Base-by-base conservation (phyloP, 495 filamentous ascomycete species). In the Clohesyomyces aquaticus region DNA sequence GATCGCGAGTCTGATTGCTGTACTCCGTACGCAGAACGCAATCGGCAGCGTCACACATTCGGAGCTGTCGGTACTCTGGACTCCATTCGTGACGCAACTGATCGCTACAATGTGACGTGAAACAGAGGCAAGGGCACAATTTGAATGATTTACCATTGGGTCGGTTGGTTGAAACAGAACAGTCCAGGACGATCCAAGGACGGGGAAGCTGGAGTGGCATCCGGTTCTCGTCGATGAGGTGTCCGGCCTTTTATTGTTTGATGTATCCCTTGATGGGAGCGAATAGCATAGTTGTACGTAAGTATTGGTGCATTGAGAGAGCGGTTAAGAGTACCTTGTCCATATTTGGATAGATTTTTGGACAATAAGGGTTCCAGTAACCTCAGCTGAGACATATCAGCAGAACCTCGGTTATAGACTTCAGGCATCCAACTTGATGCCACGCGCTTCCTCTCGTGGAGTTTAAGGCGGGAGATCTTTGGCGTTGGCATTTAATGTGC, bases 171-270 rank as follows among this genome's bases (percentile, higher is more conserved):
- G 27, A 55, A 42, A 9, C 22, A 12, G 9, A 27, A 49, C 27
- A 38, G n/a, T 29, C n/a, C 43, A 47, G 14, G 38, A 32, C 52
- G 14, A 43, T 47, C 42, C 3, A 10, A 57, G 38, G 57, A 26
- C 64, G 58, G 28, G 51, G 64, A 67, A 58, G 64, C 41, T 32
- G 45, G 53, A 32, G 43, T 47, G 38, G 25, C 52, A 62, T 23
- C 51, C 58, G 58, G 51, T 51, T 61, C 29, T 14, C 26, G 52
- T n/a, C 19, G 9, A 32, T 55, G 12, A 22, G 45, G 10, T 16
- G 55, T n/a, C 46, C 22, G 35, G 27, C 35, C 53, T 51, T 56
- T 49, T 23, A 6, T 4, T 21, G 14, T 46, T 6, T 16, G 18
- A 28, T 14, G n/a, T 43, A 25, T 28, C 16, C n/a, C n/a, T n/a